Evolutionary conservation across 768 basidiomycete genomes (phyloP), one percentile per base, ranked within the genome.

Genomic region (Collybia nuda): DNA sequence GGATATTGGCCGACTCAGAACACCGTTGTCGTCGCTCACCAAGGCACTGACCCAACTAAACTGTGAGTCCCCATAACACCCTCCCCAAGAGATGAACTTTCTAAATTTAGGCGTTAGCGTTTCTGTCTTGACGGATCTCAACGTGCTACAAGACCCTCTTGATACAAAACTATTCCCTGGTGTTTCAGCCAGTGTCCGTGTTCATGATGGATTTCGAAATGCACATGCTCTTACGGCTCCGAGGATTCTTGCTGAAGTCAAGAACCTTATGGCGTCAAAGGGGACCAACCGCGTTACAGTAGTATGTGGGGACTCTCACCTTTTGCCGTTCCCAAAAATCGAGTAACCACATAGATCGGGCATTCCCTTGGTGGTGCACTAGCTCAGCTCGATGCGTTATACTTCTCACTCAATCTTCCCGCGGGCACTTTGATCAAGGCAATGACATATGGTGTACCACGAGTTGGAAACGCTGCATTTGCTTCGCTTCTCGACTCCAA

Each of bases 21-120:
- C 48, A 69, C 80, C 2, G 72, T 84, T 32, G 73, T 85, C n/a
- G 80, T 85, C 6, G 77, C 77, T 1, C 83, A 84, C 54, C 71
- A 85, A 58, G 84, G 84, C 14, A 85, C 84, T 5, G 79, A 85
- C 52, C 79, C 82, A 6, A 74, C 67, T 0, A 61, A 78, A 50
- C 56, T 85, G 82, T 83, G 55, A 62, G 73, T 48, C 6, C 6
- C 9, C 9, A 47, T 23, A 3, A 17, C 8, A 11, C 1, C 29
- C 1, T 22, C 26, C 38, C 37, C 24, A 15, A 12, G 43, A 28
- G 23, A 23, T 15, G 17, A 22, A 41, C 49, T 5, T 56, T 40
- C 26, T 35, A 5, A 29, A 6, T 38, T 48, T 11, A 14, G 14
- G 14, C 26, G 15, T 22, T 43, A 81, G 80, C 47, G 38, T 76